These are phyloP conservation scores for Cenchrus americanus DNA, from an alignment of 176 grass and related monocot genomes.

Conservation along the genomic window DNA sequence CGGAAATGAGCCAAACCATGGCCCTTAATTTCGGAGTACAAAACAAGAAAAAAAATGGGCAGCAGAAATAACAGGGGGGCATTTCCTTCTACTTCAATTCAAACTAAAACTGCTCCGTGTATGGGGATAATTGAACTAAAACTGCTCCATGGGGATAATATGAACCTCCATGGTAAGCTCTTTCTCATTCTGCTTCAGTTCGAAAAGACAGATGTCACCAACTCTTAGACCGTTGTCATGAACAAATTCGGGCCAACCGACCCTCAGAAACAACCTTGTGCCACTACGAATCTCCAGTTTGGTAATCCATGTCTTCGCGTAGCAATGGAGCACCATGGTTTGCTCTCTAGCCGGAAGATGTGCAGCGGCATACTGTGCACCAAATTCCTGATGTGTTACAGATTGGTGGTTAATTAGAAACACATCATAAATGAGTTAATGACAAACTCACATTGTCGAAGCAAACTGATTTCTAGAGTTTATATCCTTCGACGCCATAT, in stretches of 20 bases:
- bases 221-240: slow-evolving; percentile 42
- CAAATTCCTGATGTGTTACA: slow-evolving; percentile 1
- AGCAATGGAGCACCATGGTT: slow-evolving; percentile 1
- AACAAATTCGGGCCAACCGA: slow-evolving; percentile 41
- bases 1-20: no score
- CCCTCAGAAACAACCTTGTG: not conserved
- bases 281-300: not conserved
- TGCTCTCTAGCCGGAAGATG: slow-evolving; percentile 1
- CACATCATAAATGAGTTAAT: not conserved
- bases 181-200: slow-evolving; percentile 35
- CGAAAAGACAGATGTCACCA: slow-evolving; percentile 59
- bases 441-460: not conserved
- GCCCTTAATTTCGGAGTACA: slow-evolving; percentile 5
- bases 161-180: slow-evolving; percentile 46
- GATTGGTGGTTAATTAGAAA: not conserved
- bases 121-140: slow-evolving; percentile 41
- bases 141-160: slow-evolving; percentile 27
- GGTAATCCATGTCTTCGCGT: not conserved
- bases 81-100: not conserved
- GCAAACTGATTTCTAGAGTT: not conserved
- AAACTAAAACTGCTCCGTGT: slow-evolving; percentile 3
- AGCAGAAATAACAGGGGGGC: not conserved
- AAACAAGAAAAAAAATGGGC: slow-evolving; percentile 3
- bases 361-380: not conserved
- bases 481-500: not conserved